Conservation (phyloP, 345 rosid genomes). For the Eucalyptus dawsonii region DNA sequence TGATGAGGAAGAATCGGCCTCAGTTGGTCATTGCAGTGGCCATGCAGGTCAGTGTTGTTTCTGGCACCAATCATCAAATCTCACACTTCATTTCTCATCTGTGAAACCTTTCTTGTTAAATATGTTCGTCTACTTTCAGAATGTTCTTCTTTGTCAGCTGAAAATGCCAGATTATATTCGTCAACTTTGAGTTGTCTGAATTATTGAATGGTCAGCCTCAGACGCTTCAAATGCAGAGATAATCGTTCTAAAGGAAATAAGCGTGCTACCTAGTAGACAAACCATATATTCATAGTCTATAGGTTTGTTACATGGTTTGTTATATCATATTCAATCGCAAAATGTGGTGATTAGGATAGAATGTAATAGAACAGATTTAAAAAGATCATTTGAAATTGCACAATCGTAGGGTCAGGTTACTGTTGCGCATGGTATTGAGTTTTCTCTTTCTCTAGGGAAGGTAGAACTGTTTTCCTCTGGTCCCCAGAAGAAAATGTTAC, state of each 20-base stretch:
- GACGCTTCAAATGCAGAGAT: not conserved
- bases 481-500: not conserved
- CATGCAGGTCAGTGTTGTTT: slow-evolving; percentile 42
- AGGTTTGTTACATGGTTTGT: not conserved
- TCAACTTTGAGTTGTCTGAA: not conserved
- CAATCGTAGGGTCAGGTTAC: not conserved
- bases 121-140: not conserved
- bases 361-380: not conserved
- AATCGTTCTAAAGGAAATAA: not conserved
- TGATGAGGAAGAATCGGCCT: slow-evolving; percentile 63
- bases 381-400: not conserved
- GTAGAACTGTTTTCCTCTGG: not conserved
- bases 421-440: not conserved
- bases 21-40: slow-evolving; percentile 72
- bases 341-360: not conserved
- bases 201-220: not conserved
- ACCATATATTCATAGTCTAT: not conserved
- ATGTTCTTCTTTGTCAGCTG: not conserved
- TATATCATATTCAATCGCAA: not conserved
- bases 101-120: not conserved
- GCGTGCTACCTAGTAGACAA: not conserved
- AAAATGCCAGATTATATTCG: not conserved
- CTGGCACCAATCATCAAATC: not conserved
- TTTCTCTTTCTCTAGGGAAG: not conserved
- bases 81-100: not conserved